phyloP scores from a whole-genome alignment of 805 yeast genomes.

The Ogataea wickerhamii region DNA sequence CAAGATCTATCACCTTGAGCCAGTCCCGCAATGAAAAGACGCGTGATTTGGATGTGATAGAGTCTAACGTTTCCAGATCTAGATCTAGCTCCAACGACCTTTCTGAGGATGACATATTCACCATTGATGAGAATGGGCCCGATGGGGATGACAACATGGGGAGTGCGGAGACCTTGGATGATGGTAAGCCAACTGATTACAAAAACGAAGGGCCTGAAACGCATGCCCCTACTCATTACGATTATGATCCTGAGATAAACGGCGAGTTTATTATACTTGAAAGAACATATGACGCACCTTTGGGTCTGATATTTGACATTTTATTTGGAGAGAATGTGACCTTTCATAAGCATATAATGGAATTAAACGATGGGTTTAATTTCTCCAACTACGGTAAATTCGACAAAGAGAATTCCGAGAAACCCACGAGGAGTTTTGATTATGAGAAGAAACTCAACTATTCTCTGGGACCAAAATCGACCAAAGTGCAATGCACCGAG shows the following conservation, averaged over 20 bases:
- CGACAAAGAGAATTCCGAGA: constrained; percentile 38
- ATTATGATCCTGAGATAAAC: constrained; percentile 40
- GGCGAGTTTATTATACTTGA: constrained; percentile 51
- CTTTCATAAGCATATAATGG: constrained; percentile 38
- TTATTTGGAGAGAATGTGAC: constrained; percentile 60
- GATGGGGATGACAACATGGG: constrained; percentile 9
- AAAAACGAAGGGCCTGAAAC: constrained; percentile 55
- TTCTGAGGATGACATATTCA: constrained; percentile 30
- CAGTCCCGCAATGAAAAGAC: constrained; percentile 23
- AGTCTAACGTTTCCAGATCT: constrained; percentile 14
- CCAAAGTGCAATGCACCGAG: constrained; percentile 62
- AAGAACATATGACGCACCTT: constrained; percentile 59
- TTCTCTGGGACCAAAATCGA: constrained; percentile 90
- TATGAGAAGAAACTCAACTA: constrained; percentile 75
- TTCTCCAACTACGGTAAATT: constrained; percentile 39
- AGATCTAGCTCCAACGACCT: constrained; percentile 12
- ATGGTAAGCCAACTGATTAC: constrained; percentile 22
- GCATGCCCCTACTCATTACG: constrained; percentile 56
- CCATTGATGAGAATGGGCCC: constrained; percentile 32
- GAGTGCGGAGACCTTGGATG: constrained; percentile 25
- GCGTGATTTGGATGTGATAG: constrained; percentile 24
- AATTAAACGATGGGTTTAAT: constrained; percentile 45
- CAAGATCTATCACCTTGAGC: constrained; percentile 37
- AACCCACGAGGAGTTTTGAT: constrained; percentile 49
- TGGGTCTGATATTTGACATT: constrained; percentile 69